A percentile compares a stretch with the other conserved stretches of the same genome.
Conservation (phyloP, 441 rosid genomes). For the Populus hybrid region DNA sequence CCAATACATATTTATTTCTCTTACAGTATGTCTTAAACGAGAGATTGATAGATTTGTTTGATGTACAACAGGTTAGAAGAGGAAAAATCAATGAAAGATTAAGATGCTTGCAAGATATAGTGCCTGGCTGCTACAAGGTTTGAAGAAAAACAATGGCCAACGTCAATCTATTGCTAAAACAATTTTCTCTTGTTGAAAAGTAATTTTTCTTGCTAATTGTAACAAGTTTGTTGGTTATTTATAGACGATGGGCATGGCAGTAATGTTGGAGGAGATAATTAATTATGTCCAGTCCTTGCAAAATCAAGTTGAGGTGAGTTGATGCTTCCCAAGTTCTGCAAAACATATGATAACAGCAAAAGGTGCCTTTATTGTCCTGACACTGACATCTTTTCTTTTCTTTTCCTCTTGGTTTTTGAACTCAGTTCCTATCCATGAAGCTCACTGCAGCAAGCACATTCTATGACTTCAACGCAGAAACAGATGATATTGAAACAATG, state of each 20-base stretch:
- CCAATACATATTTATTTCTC: background rate
- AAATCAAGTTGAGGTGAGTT: slow-evolving; percentile 68
- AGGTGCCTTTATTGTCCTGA: background rate
- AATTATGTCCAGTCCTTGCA: slow-evolving; percentile 73
- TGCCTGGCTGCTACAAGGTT: slow-evolving; percentile 85
- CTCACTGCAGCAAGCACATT: slow-evolving; percentile 67
- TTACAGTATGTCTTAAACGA: background rate
- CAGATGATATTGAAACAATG: slow-evolving; percentile 32
- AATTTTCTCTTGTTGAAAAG: too few relatives aligned
- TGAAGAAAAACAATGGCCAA: background rate
- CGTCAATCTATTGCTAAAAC: too few relatives aligned
- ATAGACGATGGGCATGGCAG: slow-evolving; percentile 85
- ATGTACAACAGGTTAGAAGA: slow-evolving; percentile 49
- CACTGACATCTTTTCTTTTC: background rate
- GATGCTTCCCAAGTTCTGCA: background rate
- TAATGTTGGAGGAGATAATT: slow-evolving; percentile 71
- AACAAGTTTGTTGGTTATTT: background rate
- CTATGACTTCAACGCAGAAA: slow-evolving; percentile 49
- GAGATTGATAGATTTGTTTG: background rate
- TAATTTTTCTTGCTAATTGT: background rate
- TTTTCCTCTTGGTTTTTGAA: background rate
- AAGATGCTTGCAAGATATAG: slow-evolving; percentile 60
- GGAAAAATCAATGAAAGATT: slow-evolving; percentile 78
- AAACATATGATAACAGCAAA: background rate
- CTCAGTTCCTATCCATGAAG: slow-evolving; percentile 74